Evolutionary conservation across 140 eudicot genomes (phyloP), one percentile per base, ranked within the genome.

Genomic region (Bidens hawaiensis): DNA sequence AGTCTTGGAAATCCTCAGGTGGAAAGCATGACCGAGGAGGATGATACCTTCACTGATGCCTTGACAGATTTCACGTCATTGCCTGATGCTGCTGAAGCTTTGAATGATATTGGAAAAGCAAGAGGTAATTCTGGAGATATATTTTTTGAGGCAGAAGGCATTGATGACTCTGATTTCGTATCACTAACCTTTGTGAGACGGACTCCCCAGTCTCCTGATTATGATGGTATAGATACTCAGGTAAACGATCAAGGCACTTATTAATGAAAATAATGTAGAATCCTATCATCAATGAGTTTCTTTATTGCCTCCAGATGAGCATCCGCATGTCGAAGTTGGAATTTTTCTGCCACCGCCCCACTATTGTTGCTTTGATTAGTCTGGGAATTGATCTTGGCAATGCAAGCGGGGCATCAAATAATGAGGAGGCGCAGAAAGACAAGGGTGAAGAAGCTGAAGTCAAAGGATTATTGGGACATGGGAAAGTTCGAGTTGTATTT

Each of bases 211-310:
- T 93, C 95, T 36, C 83, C 86, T 46, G 94, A 93, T 74, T 93
- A 93, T 70, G 89, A 87, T 68, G 99, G 99, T 60, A 83, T 87
- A 57, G 99, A 93, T 68, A 78, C 99, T 62, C 83, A 88, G 95
- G 99, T 91, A 77, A 34, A 24, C 52, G 23, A 25, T 46, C n/a
- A 26, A 38, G 27, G 46, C 68, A 33, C n/a, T 50, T 34, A 66
- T 56, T 47, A 31, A 17, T 67, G 18, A 31, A 70, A 45, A 17
- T 33, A 64, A 43, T 19, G 27, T 28, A 43, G 16, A 56, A 56
- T 31, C 24, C 25, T 8, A 56, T 56, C 25, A 46, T 34, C 10
- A 46, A 4, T 17, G 7, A 12, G 12, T 34, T 49, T 65, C 23
- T 47, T 33, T 36, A 9, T 16, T 26, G 48, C 56, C 62, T 74